Evolutionary conservation across 306 rosid species (phyloP).

Genomic region (Oxytropis ochrocephala): DNA sequence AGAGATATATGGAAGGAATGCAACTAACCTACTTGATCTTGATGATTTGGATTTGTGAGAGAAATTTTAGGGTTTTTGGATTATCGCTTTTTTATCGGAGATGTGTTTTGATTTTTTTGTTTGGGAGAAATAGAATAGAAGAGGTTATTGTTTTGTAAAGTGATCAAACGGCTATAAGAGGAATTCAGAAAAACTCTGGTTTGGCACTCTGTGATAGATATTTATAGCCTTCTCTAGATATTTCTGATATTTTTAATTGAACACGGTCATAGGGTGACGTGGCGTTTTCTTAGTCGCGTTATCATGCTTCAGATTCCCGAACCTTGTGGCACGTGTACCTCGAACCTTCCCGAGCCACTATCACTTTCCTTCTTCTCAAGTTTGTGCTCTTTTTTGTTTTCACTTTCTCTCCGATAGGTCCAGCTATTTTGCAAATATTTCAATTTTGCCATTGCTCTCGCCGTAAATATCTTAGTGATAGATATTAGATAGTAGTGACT

Average conservation of each 20-base stretch:
- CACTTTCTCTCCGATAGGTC: neutral
- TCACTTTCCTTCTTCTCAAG: conserved; percentile 3
- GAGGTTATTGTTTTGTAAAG: too few species aligned
- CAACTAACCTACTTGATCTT: conserved; percentile 20
- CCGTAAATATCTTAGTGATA: conserved; percentile 4
- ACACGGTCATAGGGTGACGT: conserved; percentile 21
- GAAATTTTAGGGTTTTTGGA: neutral
- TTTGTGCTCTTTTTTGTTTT: neutral
- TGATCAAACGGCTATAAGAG: neutral
- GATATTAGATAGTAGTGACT: too few species aligned
- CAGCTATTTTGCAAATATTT: neutral
- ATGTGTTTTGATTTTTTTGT: neutral
- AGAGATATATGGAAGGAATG: neutral
- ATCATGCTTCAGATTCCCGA: conserved; percentile 22
- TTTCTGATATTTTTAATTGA: conserved; percentile 34
- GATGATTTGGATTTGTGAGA: neutral
- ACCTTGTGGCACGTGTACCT: conserved; percentile 33
- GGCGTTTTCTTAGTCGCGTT: conserved; percentile 36
- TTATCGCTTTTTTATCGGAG: neutral
- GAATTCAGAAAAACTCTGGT: conserved; percentile 7
- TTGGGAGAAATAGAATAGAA: neutral
- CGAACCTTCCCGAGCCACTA: conserved; percentile 52
- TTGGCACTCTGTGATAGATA: neutral
- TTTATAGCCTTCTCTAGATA: conserved; percentile 80
- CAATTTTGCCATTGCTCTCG: conserved; percentile 15